Base-by-base conservation (phyloP, 2,329 filamentous ascomycete genomes). In the Paracamarosporium sp. region DNA sequence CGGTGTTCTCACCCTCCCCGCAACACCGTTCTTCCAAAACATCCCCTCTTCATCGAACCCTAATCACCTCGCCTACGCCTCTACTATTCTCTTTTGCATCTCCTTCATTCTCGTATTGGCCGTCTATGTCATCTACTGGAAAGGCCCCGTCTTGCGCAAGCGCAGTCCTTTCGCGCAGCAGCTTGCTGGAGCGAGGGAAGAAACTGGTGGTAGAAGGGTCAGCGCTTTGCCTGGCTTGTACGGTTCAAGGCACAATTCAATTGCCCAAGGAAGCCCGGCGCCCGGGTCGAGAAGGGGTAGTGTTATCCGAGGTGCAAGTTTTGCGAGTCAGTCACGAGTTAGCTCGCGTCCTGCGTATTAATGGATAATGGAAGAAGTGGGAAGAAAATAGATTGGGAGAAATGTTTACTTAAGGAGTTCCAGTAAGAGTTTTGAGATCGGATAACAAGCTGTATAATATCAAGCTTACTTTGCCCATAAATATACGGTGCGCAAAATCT, bases 1-100 rank as follows among this genome's bases (percentile, higher is more conserved):
- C 4, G 90, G 90, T 76, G 81, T 92, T 3, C 84, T 91, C 2
- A 90, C 90, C 0, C 82, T 92, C 33, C 88, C 87, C 3, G 87
- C 90, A 0, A 85, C 84, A 0, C 89, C 89, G 0, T 80, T 85
- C 62, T 86, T 83, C 69, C 61, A 75, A 17, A 82, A 76, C 46
- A 76, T 77, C 30, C 71, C 71, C 15, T 64, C 56, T 50, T 62
- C 68, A 4, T 31, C 27, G 1, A 56, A 65, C 36, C 77, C 41
- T 76, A 81, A 68, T 70, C 86, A 75, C 47, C 66, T 78, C 5
- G 80, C 85, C 28, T 81, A 80, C 60, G 85, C 86, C 0, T 85
- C 83, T 25, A 84, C 83, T 0, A 80, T 87, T n/a, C 80, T 88
- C 0, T 83, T 80, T 13, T 78, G 72, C 30, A 73, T 88, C 41